These are phyloP conservation scores for Monosporascus sp. DNA, from an alignment of 2,329 filamentous ascomycete species.

Conservation along the genomic window DNA sequence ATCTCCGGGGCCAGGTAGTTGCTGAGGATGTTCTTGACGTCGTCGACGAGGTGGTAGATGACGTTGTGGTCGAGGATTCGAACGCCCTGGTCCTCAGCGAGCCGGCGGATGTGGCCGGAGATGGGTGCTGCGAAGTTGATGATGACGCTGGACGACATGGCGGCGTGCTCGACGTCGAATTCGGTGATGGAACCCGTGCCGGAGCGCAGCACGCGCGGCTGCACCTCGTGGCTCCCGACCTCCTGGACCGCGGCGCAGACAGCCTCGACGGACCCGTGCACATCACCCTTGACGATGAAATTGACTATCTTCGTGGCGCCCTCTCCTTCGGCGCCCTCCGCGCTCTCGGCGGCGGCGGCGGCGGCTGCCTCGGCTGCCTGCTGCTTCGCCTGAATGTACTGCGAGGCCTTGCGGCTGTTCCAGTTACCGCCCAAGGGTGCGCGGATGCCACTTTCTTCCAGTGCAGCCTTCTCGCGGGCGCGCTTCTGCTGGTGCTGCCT, in stretches of 20 bases:
- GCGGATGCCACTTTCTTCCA: constrained; percentile 20
- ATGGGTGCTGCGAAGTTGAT: constrained; percentile 80
- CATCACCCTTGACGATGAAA: constrained; percentile 88
- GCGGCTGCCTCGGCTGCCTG: constrained; percentile 7
- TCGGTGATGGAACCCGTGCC: constrained; percentile 74
- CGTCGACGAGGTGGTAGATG: constrained; percentile 75
- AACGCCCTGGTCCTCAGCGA: constrained; percentile 68
- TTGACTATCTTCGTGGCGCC: constrained; percentile 54
- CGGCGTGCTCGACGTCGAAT: constrained; percentile 84
- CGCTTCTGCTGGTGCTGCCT: constrained; percentile 51
- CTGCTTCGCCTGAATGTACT: background rate
- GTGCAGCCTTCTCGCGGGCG: constrained; percentile 50
- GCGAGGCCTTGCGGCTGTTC: constrained; percentile 21
- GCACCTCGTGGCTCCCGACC: constrained; percentile 80
- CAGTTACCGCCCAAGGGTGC: background rate
- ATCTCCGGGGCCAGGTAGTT: constrained; percentile 63
- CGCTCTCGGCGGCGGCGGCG: constrained; percentile 29
- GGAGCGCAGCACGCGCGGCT: constrained; percentile 68
- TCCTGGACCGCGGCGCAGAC: constrained; percentile 71
- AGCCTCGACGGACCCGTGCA: constrained; percentile 89
- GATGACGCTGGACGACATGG: constrained; percentile 67
- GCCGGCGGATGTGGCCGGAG: constrained; percentile 59
- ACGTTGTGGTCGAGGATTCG: constrained; percentile 78
- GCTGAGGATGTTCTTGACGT: constrained; percentile 62
- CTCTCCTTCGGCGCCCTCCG: constrained; percentile 27